phyloP scores from a whole-genome alignment of 1,284 basidiomycete genomes.

The Naganishia albida region DNA sequence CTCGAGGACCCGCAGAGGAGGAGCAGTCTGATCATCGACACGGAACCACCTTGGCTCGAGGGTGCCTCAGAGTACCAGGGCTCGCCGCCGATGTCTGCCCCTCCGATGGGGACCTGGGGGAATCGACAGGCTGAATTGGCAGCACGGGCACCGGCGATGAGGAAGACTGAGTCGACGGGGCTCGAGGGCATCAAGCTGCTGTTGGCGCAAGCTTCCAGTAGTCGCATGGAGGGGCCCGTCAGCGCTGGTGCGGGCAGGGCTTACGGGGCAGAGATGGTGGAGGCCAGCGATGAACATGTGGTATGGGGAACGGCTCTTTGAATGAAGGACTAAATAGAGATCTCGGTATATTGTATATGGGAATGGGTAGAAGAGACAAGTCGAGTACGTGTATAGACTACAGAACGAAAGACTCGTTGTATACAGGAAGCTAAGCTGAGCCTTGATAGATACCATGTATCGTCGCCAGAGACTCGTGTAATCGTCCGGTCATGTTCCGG shows the following conservation, averaged over 20 bases:
- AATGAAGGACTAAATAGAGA: too few relatives aligned
- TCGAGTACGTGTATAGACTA: too few relatives aligned
- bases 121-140: neutral
- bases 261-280: neutral
- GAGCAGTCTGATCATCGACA: constrained; percentile 4
- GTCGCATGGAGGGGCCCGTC: constrained; percentile 8
- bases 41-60: constrained; percentile 21
- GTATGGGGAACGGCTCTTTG: constrained; percentile 19
- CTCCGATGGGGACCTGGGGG: neutral
- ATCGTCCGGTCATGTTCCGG: too few relatives aligned
- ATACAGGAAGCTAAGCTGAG: too few relatives aligned
- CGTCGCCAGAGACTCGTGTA: too few relatives aligned
- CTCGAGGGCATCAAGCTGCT: constrained; percentile 22
- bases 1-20: neutral
- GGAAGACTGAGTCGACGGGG: constrained; percentile 5
- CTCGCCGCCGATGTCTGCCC: neutral
- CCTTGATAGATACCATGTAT: too few relatives aligned
- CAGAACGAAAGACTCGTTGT: too few relatives aligned
- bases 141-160: neutral
- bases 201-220: constrained; percentile 10
- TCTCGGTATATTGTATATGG: too few relatives aligned
- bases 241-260: neutral
- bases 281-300: neutral
- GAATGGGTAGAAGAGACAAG: too few relatives aligned
- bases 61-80: neutral